Base-by-base conservation (phyloP, 2,329 filamentous ascomycete genomes). In the Paecilomyces variotii region DNA sequence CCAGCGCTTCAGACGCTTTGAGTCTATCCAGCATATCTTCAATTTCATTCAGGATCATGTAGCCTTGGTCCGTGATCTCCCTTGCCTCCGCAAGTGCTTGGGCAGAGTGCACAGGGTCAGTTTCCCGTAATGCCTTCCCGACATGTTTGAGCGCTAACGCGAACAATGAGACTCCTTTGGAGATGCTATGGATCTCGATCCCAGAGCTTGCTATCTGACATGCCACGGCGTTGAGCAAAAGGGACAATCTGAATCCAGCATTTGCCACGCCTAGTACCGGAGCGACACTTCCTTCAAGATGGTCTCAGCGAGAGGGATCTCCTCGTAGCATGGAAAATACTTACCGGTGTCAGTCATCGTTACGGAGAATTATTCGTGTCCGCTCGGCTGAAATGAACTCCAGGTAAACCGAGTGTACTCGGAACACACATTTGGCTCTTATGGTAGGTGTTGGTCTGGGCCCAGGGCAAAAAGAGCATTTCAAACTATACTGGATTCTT, bases 181-280 rank as follows among this genome's bases (percentile, higher is more conserved):
- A 74, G 55, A 78, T 76, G 59, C 68, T 72, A 57, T 76, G 73
- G 52, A 76, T 74, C 58, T 77, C 74, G 54, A 73, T 65, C 14
- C 72, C 70, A 4, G 71, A 71, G 59, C 70, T 70, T 5, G 72
- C 71, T 30, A 77, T 68, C 62, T 76, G 73, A 59, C 71, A 73
- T 54, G 70, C 72, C n/a, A 76, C 71, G 11, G 74, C 74, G 61
- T 77, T 77, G 4, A 78, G 65, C 19, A 76, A 66, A 11, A 77
- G 65, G 5, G 74, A 76, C 10, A 77, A 71, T 45, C 73, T 69
- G 60, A 76, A 72, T 26, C 74, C 75, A 11, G 63, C 66, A n/a
- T 63, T 64, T 4, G 67, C 64, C n/a, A 67, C 65, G 6, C 61
- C 63, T 19, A 45, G 14, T 4, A 45, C 6, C 12, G 35, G 35